Percentiles rank a stretch among this genome's conserved stretches.
Conservation (phyloP, 2,329 filamentous ascomycete species). For the Beauveria asiatica region DNA sequence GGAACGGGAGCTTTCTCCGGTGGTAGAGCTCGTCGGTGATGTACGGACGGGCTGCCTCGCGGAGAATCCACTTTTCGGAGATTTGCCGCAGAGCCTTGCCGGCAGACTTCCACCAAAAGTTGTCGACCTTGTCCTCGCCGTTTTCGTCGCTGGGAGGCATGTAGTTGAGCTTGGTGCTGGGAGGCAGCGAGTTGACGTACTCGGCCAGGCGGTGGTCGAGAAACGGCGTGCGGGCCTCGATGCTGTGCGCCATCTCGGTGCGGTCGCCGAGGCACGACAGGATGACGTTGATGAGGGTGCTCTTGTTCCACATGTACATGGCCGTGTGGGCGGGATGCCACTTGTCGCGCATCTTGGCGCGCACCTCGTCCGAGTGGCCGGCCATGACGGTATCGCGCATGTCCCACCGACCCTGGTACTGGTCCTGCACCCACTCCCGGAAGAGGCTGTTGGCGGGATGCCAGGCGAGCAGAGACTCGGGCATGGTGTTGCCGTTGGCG, state of each 20-base stretch:
- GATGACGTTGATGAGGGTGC: constrained; percentile 19
- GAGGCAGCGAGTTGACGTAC: constrained; percentile 23
- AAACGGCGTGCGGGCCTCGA: constrained; percentile 28
- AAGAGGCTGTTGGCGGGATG: not conserved
- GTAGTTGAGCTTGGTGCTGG: constrained; percentile 21
- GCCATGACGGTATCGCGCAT: constrained; percentile 5
- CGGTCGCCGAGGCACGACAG: constrained; percentile 25
- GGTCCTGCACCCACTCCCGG: not conserved
- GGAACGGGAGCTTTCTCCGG: constrained; percentile 40
- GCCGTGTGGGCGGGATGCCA: constrained; percentile 24
- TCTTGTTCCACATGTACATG: constrained; percentile 20
- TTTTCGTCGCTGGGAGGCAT: not conserved
- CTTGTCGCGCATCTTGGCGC: constrained; percentile 15
- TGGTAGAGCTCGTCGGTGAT: constrained; percentile 43
- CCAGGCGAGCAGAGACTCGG: not conserved
- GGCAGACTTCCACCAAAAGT: constrained; percentile 10
- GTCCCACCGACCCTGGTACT: not conserved
- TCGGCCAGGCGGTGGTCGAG: constrained; percentile 25
- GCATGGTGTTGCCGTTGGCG: not conserved
- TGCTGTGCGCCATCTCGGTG: constrained; percentile 28
- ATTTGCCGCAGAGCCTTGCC: constrained; percentile 18
- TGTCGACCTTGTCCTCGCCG: not conserved
- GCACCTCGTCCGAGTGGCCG: constrained; percentile 14
- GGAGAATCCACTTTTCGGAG: constrained; percentile 42
- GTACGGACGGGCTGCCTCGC: constrained; percentile 40